Percentiles rank a stretch among this genome's conserved stretches.
Evolutionary conservation across 257 asterid genomes (phyloP).

Genomic region (Misopates orontium): DNA sequence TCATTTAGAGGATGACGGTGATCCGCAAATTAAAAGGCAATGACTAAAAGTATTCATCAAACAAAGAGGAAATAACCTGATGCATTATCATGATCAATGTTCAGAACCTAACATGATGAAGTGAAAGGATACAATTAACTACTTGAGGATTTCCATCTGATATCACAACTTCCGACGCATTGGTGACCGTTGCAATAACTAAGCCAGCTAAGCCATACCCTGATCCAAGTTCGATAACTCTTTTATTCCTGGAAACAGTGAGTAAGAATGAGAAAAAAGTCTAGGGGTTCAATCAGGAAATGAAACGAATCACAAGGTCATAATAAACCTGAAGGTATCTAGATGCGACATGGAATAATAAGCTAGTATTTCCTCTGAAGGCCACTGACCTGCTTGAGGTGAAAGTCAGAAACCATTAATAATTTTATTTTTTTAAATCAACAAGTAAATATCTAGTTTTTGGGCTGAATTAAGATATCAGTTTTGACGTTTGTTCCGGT

Average conservation of each 20-base stretch:
- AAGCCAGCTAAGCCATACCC: conserved; percentile 97
- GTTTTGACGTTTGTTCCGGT: not conserved
- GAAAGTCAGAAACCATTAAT: conserved; percentile 24
- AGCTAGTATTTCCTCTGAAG: conserved; percentile 93
- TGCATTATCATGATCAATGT: conserved; percentile 18
- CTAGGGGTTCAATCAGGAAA: conserved; percentile 16
- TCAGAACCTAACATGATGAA: too few relatives aligned
- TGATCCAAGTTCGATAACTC: conserved; percentile 88
- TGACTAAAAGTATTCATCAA: not conserved
- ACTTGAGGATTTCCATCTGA: conserved; percentile 98
- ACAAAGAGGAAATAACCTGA: conserved; percentile 3
- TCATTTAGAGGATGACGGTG: conserved; percentile 14
- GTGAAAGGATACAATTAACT: conserved; percentile 96
- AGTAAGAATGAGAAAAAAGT: conserved; percentile 20
- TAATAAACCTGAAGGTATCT: conserved; percentile 59
- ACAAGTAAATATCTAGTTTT: not conserved
- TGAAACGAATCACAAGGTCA: conserved; percentile 16
- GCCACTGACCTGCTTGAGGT: conserved; percentile 84
- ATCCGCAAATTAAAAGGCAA: conserved; percentile 9
- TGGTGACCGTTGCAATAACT: conserved; percentile 65
- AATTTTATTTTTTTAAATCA: too few relatives aligned
- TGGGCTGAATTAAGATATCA: not conserved
- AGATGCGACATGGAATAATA: conserved; percentile 66
- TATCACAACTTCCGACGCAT: conserved; percentile 77
- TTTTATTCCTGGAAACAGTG: conserved; percentile 55